Conservation (phyloP, 305 asterid genomes). For the Solanum hybrid region DNA sequence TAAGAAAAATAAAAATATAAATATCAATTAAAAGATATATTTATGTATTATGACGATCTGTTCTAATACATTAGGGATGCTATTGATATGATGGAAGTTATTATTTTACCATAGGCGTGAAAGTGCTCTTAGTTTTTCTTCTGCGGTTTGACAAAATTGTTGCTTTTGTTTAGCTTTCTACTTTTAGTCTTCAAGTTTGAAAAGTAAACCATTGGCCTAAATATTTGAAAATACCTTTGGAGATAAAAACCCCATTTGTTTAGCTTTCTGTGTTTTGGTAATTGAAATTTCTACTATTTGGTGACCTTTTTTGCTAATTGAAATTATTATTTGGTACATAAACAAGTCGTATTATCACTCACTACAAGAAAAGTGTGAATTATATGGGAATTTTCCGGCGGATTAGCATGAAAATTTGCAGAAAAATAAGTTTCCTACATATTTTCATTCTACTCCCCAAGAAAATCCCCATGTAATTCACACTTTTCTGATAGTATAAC, state of each 20-base stretch:
- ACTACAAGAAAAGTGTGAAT: neutral
- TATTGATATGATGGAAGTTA: neutral
- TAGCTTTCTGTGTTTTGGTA: neutral
- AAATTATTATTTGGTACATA: neutral
- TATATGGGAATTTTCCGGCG: accelerated
- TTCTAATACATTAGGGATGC: neutral
- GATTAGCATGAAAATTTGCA: too few species aligned
- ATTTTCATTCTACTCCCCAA: too few species aligned
- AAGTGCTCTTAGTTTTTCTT: neutral
- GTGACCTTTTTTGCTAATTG: neutral
- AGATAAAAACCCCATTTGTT: neutral
- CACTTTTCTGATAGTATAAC: too few species aligned
- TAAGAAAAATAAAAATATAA: too few species aligned
- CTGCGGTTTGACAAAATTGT: neutral
- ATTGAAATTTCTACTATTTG: neutral
- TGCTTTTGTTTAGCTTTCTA: neutral
- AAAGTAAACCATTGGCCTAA: neutral
- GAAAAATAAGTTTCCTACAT: too few species aligned
- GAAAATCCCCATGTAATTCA: too few species aligned
- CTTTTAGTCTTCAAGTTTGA: neutral
- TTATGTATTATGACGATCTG: too few species aligned
- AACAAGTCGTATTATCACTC: neutral
- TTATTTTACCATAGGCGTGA: neutral
- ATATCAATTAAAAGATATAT: too few species aligned
- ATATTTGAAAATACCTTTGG: neutral